These are phyloP conservation scores for Antitrichia curtipendula DNA, from an alignment of 225 moss, liverwort and hornwort genomes.

Conservation along the genomic window DNA sequence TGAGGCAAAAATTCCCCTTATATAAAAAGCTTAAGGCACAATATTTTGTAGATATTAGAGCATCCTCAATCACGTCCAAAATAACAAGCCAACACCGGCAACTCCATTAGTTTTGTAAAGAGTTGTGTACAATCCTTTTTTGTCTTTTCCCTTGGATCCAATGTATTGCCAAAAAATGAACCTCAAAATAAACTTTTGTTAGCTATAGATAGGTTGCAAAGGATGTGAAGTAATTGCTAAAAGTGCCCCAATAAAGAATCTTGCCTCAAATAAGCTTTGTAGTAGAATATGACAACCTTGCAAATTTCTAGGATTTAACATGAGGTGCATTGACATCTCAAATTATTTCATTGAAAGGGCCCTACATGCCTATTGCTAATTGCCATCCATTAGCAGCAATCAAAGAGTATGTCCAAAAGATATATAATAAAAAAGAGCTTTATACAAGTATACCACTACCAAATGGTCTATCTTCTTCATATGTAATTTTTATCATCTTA, in stretches of 20 bases:
- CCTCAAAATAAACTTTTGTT: accelerated
- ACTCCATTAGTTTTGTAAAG: background rate
- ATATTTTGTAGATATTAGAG: no score
- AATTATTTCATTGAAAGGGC: no score
- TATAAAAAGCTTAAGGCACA: no score
- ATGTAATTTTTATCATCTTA: background rate
- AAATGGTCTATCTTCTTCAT: background rate
- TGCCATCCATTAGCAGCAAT: background rate
- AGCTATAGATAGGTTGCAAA: accelerated
- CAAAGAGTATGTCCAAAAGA: accelerated
- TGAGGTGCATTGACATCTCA: accelerated
- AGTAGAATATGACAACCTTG: accelerated
- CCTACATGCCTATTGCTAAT: background rate
- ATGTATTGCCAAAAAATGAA: accelerated
- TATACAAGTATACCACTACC: accelerated
- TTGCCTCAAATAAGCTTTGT: no score
- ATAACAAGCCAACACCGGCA: accelerated
- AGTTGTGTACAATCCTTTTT: accelerated
- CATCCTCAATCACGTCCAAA: no score
- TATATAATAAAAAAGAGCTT: background rate
- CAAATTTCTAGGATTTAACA: accelerated
- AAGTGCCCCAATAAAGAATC: accelerated
- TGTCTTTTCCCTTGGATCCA: accelerated
- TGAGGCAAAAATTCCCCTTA: no score
- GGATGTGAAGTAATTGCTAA: background rate